A percentile compares a stretch with the other conserved stretches of the same genome.
Evolutionary conservation across 2,329 filamentous ascomycete species (phyloP).

Genomic region (Cordyceps fumosorosea): DNA sequence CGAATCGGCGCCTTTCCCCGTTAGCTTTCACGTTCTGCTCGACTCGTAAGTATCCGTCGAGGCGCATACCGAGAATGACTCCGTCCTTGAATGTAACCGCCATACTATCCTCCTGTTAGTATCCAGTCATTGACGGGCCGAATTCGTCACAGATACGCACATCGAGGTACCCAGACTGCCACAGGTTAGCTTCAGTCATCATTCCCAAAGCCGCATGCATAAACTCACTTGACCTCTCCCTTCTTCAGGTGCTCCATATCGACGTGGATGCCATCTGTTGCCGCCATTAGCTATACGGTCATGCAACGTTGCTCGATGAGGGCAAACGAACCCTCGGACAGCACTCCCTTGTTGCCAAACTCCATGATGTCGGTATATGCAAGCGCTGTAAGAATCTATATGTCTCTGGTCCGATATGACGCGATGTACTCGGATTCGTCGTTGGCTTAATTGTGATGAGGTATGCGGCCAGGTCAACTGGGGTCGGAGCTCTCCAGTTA

Average conservation of each 20-base stretch:
- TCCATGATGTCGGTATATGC: constrained; percentile 42
- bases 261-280: constrained; percentile 91
- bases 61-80: constrained; percentile 71
- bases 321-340: constrained; percentile 53
- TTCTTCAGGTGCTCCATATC: constrained; percentile 99
- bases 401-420: neutral
- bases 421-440: neutral
- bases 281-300: constrained; percentile 18
- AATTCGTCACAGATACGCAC: constrained; percentile 44
- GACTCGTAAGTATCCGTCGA: neutral
- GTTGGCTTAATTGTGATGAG: constrained; percentile 8
- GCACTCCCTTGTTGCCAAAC: constrained; percentile 54
- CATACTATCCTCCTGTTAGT: constrained; percentile 59
- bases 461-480: neutral
- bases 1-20: constrained; percentile 70
- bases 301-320: constrained; percentile 16
- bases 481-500: constrained; percentile 11
- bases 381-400: neutral
- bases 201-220: neutral
- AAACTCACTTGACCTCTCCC: constrained; percentile 91
- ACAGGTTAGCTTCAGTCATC: constrained; percentile 26
- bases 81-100: constrained; percentile 98
- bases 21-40: constrained; percentile 14
- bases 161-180: constrained; percentile 91
- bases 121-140: constrained; percentile 17